Conservation (phyloP, 192 early-diverging fungal genomes). For the Podila epicladia region DNA sequence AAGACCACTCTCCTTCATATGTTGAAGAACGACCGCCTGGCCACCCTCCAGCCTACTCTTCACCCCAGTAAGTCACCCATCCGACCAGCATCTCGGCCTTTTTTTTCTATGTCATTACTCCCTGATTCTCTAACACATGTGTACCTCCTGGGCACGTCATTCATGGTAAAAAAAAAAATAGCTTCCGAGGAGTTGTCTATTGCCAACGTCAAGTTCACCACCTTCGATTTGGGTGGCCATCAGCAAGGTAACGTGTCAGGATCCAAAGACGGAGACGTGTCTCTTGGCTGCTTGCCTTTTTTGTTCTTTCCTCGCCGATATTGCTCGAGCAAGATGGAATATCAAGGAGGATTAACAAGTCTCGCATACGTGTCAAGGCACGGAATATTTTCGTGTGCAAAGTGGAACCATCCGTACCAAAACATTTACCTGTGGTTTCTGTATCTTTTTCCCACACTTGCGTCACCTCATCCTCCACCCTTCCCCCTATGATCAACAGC, state of each 20-base stretch:
- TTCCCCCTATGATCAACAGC: conserved; percentile 53
- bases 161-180: conserved; percentile 22
- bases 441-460: conserved; percentile 2
- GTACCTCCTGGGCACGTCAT: too few relatives aligned
- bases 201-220: conserved; percentile 97
- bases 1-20: conserved; percentile 99
- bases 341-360: too few relatives aligned
- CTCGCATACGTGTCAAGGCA: too few relatives aligned
- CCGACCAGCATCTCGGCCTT: not conserved
- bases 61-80: conserved; percentile 86
- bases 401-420: too few relatives aligned
- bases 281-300: not conserved
- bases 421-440: not conserved
- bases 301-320: not conserved
- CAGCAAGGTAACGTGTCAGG: conserved; percentile 71
- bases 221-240: conserved; percentile 98
- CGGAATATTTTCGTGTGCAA: too few relatives aligned
- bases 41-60: conserved; percentile 93
- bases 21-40: conserved; percentile 98
- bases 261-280: not conserved
- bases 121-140: not conserved
- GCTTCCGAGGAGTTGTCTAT: conserved; percentile 97
- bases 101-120: conserved; percentile 4
- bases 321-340: not conserved
- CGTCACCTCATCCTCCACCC: not conserved